Base-by-base conservation (phyloP, 352 stramenopile genomes). In the Phytophthora cactorum region DNA sequence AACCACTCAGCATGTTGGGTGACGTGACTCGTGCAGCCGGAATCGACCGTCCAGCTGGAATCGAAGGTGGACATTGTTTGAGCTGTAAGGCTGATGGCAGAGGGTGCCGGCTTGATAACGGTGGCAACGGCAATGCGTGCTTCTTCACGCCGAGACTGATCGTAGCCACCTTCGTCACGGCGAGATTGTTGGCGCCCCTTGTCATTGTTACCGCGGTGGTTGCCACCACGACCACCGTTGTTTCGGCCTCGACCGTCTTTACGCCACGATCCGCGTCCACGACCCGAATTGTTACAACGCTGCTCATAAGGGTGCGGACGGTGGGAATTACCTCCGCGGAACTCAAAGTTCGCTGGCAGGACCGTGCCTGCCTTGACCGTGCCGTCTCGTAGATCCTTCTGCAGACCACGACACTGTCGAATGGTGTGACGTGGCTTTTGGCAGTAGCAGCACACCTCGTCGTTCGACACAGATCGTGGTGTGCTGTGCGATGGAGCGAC, bases 121-220 rank as follows among this genome's bases (percentile, higher is more conserved):
- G 43, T 49, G 17, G 43, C n/a, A n/a, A 49, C 15, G n/a, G 43
- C n/a, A 7, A 49, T 49, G 43, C n/a, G 43, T 29, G 43, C 43
- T 15, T 49, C 43, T n/a, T 22, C n/a, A 28, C 43, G n/a, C 5
- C 43, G 43, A 11, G 43, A 49, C 39, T 45, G 39, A 10, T 45
- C 39, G 15, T 45, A 45, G 39, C 14, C 39, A 45, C 39, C 39
- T 25, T 45, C 39, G 6, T 8, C 39, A 45, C 39, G 39, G 39
- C 39, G 15, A 25, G 39, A 45, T 11, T 45, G 39, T 11, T 43
- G 36, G 10, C 11, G 36, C n/a, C 36, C 36, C 36, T n/a, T 43
- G 36, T 3, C 11, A 8, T 39, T 39, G 10, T 45, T 45, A 11
- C 10, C 15, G 39, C 12, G 4, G 15, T 45, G 17, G 39, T 45